Conservation (phyloP, 208 protist genomes). For the Angomonas desouzai region DNA sequence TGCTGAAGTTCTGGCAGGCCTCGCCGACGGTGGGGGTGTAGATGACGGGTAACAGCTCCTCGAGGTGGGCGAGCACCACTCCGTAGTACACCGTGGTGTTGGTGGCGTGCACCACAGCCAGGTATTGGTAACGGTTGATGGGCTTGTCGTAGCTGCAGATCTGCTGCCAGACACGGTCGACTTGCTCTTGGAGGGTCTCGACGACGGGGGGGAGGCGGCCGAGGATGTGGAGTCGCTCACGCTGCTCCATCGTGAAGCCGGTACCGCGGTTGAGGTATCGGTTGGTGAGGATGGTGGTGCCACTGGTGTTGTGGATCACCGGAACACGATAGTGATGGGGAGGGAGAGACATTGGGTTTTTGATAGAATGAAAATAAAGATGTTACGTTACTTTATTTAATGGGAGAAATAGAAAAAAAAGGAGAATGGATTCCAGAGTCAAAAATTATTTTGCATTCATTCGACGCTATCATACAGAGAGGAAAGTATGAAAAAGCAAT, state of each 20-base stretch:
- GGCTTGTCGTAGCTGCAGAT: constrained; percentile 70
- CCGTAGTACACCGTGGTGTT: constrained; percentile 85
- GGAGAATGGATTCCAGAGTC: no score
- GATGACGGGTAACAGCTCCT: constrained; percentile 78
- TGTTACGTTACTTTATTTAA: constrained; percentile 9
- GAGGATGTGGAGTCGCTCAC: constrained; percentile 57
- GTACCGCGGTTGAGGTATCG: constrained; percentile 78
- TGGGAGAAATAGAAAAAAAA: constrained; percentile 13
- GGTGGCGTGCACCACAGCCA: constrained; percentile 52
- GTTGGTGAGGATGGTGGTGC: constrained; percentile 46
- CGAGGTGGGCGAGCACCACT: constrained; percentile 61
- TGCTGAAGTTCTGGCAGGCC: constrained; percentile 89
- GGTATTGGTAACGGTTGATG: constrained; percentile 81
- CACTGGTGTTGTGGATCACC: constrained; percentile 25
- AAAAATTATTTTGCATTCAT: no score
- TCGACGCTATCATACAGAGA: not conserved
- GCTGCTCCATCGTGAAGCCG: constrained; percentile 76
- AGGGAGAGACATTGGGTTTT: constrained; percentile 18
- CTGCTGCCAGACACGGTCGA: constrained; percentile 63
- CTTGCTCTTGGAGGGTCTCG: constrained; percentile 80
- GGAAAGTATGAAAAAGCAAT: constrained; percentile 16
- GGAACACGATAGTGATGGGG: constrained; percentile 16
- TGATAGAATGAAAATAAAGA: constrained; percentile 5
- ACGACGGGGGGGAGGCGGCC: constrained; percentile 61
- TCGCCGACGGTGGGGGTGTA: constrained; percentile 92